Evolutionary conservation across 129 eudicot genomes (phyloP).

Genomic region (Cynara cardunculus): DNA sequence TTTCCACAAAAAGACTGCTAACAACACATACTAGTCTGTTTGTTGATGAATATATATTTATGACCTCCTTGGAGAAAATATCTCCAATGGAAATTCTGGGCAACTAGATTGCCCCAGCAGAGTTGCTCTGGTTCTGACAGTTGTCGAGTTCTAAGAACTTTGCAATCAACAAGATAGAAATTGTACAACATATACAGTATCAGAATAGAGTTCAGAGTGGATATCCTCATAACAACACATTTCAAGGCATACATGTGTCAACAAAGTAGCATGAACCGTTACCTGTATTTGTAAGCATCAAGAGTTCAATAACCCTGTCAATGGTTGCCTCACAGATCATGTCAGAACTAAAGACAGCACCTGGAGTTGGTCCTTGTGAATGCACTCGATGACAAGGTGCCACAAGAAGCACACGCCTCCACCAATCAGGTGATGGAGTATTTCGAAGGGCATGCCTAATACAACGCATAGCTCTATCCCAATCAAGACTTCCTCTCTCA

Average conservation of each 20-base stretch:
- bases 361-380: constrained; percentile 70
- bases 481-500: constrained; percentile 82
- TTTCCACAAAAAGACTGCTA: no score
- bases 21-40: no score
- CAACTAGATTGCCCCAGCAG: background rate
- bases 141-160: background rate
- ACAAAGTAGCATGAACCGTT: constrained; percentile 16
- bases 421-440: constrained; percentile 99
- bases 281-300: constrained; percentile 90
- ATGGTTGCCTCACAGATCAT: constrained; percentile 92
- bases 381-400: constrained; percentile 81
- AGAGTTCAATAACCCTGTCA: constrained; percentile 80
- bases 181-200: background rate
- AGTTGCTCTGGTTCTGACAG: background rate
- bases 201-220: background rate
- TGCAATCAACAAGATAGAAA: background rate
- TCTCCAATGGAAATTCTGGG: background rate
- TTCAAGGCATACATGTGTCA: background rate
- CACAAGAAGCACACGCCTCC: constrained; percentile 88
- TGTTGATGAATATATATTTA: no score
- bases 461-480: constrained; percentile 95
- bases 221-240: background rate
- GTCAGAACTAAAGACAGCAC: constrained; percentile 95
- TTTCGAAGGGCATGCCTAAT: constrained; percentile 84
- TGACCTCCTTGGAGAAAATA: no score